Percentiles rank a stretch among this genome's conserved stretches.
Conservation (phyloP, 495 filamentous ascomycete species). For the Cairneyella variabilis region DNA sequence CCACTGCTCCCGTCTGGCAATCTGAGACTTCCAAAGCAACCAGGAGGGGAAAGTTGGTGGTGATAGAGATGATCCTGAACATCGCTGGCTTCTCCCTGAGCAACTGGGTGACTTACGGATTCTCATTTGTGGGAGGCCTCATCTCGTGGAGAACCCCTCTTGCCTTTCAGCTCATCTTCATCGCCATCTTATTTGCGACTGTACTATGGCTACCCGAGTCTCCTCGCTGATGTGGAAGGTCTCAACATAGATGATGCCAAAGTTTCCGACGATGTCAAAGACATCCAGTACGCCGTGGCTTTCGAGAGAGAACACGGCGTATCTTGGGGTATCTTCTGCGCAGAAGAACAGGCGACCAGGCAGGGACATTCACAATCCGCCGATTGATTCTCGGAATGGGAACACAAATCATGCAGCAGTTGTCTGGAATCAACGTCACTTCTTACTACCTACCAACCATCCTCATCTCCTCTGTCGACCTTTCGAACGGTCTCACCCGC, state of each 20-base stretch:
- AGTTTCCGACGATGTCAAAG: neutral
- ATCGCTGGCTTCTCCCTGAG: constrained; percentile 52
- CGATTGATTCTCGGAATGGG: too few species aligned
- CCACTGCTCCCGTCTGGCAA: constrained; percentile 63
- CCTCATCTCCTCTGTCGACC: constrained; percentile 37
- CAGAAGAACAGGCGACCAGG: neutral
- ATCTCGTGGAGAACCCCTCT: constrained; percentile 38
- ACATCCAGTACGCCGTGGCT: neutral
- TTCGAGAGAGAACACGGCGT: constrained; percentile 4
- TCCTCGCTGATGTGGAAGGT: constrained; percentile 37
- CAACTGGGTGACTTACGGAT: constrained; percentile 57
- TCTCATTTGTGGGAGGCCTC: constrained; percentile 39
- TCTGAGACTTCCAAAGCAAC: constrained; percentile 55
- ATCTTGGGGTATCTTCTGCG: constrained; percentile 3
- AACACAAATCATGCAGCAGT: too few species aligned
- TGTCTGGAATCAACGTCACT: too few species aligned
- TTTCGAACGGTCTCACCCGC: constrained; percentile 17
- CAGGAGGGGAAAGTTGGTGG: constrained; percentile 60
- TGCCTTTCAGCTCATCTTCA: constrained; percentile 44
- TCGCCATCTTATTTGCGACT: constrained; percentile 31
- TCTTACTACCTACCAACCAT: constrained; percentile 42
- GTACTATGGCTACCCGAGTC: constrained; percentile 48
- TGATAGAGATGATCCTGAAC: constrained; percentile 57
- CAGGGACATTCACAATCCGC: too few species aligned
- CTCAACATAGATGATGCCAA: neutral